These are phyloP conservation scores for Phytophthora pseudosyringae DNA, from an alignment of 352 stramenopile genomes.

Conservation along the genomic window DNA sequence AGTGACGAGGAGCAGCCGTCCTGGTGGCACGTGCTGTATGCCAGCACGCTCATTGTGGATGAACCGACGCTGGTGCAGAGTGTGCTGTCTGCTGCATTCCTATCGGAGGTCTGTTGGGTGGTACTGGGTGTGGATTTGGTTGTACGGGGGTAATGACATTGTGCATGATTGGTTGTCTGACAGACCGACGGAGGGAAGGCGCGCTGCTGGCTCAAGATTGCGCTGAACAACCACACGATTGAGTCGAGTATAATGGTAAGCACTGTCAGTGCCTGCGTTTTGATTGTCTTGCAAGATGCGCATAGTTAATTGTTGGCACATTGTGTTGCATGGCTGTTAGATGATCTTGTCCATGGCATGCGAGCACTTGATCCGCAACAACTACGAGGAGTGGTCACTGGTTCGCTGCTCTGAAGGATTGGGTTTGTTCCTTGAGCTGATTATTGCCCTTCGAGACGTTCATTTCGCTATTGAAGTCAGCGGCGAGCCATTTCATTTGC, in stretches of 20 bases:
- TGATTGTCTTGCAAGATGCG: constrained; percentile 9
- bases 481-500: constrained; percentile 54
- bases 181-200: constrained; percentile 72
- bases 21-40: constrained; percentile 78
- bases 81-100: constrained; percentile 68
- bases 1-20: constrained; percentile 52
- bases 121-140: no score
- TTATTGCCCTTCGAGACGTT: constrained; percentile 73
- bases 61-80: constrained; percentile 71
- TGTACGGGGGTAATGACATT: neutral
- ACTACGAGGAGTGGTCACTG: constrained; percentile 85
- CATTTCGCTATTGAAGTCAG: constrained; percentile 77
- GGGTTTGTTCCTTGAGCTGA: constrained; percentile 76
- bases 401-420: constrained; percentile 77
- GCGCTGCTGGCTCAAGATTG: constrained; percentile 81
- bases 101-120: constrained; percentile 58
- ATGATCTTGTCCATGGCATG: constrained; percentile 82
- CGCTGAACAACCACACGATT: constrained; percentile 80
- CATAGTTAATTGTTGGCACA: constrained; percentile 2
- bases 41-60: constrained; percentile 76
- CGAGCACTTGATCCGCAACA: constrained; percentile 74
- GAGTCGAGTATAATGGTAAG: constrained; percentile 79
- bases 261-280: neutral
- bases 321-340: constrained; percentile 32
- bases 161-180: constrained; percentile 8